Evolutionary conservation across 176 grass and related monocot species (phyloP), one percentile per base, ranked within the genome.

Genomic region (Zea luxurians): DNA sequence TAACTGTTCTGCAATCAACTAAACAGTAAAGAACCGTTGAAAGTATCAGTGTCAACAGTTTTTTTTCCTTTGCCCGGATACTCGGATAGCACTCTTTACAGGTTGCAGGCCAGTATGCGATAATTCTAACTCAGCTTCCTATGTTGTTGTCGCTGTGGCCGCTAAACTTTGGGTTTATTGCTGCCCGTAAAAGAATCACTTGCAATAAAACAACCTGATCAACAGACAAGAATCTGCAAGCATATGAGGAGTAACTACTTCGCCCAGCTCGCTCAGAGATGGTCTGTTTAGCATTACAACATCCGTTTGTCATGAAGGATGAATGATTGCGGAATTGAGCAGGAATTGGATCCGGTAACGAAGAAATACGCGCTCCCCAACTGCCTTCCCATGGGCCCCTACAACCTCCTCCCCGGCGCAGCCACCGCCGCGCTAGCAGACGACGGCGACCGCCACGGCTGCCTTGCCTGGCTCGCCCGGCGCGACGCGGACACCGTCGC

Each of bases 391-490:
- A 3, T 86, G 6, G 79, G 78, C 7, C 88, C 83, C 5, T 74
- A 64, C 83, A 79, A 89, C 68, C 83, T 89, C 52, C 67, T 89
- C 37, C 44, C 61, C 0, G 53, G 10, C 53, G 41, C 45, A n/a
- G 18, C 46, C n/a, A 1, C 27, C 27, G 27, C 27, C 27, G 8
- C 48, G 9, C 11, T 12, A 48, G 47, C 48, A 27, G 27, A 27
- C 4, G 27, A 38, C 1, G 9, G 27, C 57, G 82, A 89, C 60
- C 78, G 35, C 10, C 50, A 82, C 58, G 66, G 64, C 12, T 91
- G 89, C 86, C 42, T 88, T 48, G 12, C 89, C 12, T 88, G 89
- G 89, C 86, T 91, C 27, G 27, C 27, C 27, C 27, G 27, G 27
- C 27, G 27, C 27, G 27, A 27, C 27, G 27, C 27, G 27, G 27